These are phyloP conservation scores for Rhynchospora breviuscula DNA, from an alignment of 176 grass and related monocot genomes.

Conservation along the genomic window DNA sequence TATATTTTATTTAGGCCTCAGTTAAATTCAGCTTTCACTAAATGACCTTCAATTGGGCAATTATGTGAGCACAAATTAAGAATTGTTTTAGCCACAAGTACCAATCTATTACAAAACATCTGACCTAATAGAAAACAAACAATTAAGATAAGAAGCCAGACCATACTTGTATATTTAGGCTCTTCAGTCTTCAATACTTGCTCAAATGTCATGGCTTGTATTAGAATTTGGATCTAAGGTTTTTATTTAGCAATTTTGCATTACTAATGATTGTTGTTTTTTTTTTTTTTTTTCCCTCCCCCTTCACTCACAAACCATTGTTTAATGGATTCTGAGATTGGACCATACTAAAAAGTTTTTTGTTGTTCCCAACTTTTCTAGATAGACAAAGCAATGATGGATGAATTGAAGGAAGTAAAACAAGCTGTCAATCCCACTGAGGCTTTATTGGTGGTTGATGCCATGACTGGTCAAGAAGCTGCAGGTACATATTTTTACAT, in stretches of 20 bases:
- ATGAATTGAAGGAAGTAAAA: constrained; percentile 96
- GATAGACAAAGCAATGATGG: constrained; percentile 96
- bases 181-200: neutral
- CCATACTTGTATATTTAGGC: neutral
- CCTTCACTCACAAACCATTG: neutral
- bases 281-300: too few relatives aligned
- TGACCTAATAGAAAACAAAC: neutral
- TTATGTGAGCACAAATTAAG: neutral
- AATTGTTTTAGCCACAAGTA: neutral
- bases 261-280: neutral
- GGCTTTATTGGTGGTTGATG: constrained; percentile 96
- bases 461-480: constrained; percentile 99
- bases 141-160: neutral
- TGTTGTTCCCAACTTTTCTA: constrained; percentile 27
- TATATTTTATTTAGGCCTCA: neutral
- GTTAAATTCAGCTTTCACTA: neutral
- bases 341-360: neutral
- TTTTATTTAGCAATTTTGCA: neutral
- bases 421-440: constrained; percentile 77
- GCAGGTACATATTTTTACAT: constrained; percentile 48
- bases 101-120: neutral
- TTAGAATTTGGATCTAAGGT: neutral
- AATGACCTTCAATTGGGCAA: neutral
- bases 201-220: neutral
- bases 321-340: neutral